Evolutionary conservation across 2,329 filamentous ascomycete species (phyloP), one percentile per base, ranked within the genome.

Genomic region (Cladobotryum mycophilum): DNA sequence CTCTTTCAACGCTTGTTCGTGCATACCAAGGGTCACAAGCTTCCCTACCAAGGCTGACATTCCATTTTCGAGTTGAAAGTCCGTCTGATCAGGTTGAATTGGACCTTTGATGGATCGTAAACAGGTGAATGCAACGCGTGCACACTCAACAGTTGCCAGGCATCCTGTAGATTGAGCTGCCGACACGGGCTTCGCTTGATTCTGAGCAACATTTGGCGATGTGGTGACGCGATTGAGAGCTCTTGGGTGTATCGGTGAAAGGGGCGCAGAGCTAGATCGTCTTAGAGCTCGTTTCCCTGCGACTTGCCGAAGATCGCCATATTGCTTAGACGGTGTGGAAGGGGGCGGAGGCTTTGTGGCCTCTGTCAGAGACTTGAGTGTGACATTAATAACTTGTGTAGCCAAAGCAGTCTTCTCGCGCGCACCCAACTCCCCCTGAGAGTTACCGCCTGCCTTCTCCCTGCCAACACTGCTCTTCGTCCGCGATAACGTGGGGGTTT

Each of bases 371-470:
- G 79, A 75, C 60, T 87, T 89, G 37, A 91, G 73, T 1, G 83
- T 76, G 6, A 74, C 72, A 63, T 91, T 92, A 60, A 89, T 81
- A 35, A 89, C 74, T 54, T 89, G 80, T 0, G 86, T 89, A 12
- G 87, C 86, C 35, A 91, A 69, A 41, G 80, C 73, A 46, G 82
- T 82, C 64, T 78, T 81, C 52, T 89, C 85, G 58, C 67, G 73
- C 57, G 58, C 48, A 18, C 54, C 66, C 56, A 59, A 61, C 57
- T 57, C 66, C 55, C 55, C 63, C 63, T 47, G 45, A 14, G 51
- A 37, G 35, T 40, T 42, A 14, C 47, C 3, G 13, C 50, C 37
- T 35, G 42, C n/a, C 8, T 57, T 51, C 47, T 60, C 58, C 15
- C 55, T 48, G 41, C 53, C 49, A 25, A 44, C 48, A 11, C 54